Evolutionary conservation across 202 grass and related monocot genomes (phyloP).

Genomic region (Elaeis oleifera): DNA sequence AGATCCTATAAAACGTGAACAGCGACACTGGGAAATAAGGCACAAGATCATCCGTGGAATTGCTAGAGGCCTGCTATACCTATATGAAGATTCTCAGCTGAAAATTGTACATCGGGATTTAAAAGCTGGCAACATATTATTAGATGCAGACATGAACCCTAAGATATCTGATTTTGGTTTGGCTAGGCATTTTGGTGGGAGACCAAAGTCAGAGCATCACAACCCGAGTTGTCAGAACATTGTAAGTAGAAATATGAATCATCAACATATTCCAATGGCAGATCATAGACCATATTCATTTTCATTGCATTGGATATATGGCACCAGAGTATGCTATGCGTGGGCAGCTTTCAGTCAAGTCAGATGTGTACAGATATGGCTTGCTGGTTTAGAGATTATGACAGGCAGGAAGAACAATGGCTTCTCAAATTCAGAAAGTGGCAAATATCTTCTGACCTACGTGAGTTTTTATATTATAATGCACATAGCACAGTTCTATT

Average conservation of each 20-base stretch:
- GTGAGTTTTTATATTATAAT: conserved; percentile 8
- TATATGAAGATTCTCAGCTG: conserved; percentile 24
- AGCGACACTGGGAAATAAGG: conserved; percentile 7
- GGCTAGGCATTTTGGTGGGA: conserved; percentile 13
- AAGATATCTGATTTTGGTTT: conserved; percentile 31
- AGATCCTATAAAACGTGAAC: neutral
- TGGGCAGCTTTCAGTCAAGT: conserved; percentile 17
- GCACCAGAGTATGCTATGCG: conserved; percentile 16
- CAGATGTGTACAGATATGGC: conserved; percentile 20
- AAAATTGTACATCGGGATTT: conserved; percentile 28
- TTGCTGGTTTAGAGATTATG: conserved; percentile 23
- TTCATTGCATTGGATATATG: conserved; percentile 23
- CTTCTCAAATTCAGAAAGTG: neutral
- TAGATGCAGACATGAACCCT: conserved; percentile 23
- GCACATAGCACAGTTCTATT: no score
- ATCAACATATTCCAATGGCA: no score
- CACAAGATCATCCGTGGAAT: conserved; percentile 19
- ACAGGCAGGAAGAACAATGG: conserved; percentile 10
- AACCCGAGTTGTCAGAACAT: conserved; percentile 3
- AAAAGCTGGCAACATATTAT: conserved; percentile 25
- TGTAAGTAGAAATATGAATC: conserved; percentile 10
- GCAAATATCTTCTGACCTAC: conserved; percentile 7
- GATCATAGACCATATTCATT: neutral
- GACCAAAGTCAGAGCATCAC: conserved; percentile 14
- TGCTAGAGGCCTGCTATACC: conserved; percentile 22